Evolutionary conservation across 2,329 filamentous ascomycete genomes (phyloP).

Genomic region (Dothistroma pini): DNA sequence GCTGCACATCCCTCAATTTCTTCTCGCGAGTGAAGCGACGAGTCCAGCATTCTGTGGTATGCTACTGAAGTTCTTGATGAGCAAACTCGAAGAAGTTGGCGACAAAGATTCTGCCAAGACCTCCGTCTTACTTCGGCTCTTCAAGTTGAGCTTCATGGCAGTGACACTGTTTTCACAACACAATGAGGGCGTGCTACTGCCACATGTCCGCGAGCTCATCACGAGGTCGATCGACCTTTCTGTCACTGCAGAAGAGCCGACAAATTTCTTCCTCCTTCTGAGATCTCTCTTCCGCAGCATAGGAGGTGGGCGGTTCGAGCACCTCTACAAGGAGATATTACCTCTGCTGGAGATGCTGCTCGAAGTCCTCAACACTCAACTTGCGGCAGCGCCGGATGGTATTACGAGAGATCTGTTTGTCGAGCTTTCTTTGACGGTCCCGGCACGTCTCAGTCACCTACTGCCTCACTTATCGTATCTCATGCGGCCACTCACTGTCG

Average conservation of each 20-base stretch:
- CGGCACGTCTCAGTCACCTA: conserved; percentile 87
- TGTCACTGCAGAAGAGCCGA: conserved; percentile 91
- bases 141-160: conserved; percentile 99
- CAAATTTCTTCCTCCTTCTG: conserved; percentile 96
- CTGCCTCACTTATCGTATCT: conserved; percentile 92
- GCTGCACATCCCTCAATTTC: conserved; percentile 94
- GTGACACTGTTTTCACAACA: conserved; percentile 92
- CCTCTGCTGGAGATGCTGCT: conserved; percentile 95
- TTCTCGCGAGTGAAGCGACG: conserved; percentile 96
- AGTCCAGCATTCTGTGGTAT: conserved; percentile 97
- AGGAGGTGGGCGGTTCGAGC: conserved; percentile 93
- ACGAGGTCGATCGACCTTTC: conserved; percentile 96
- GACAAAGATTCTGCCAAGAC: conserved; percentile 89
- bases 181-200: conserved; percentile 92
- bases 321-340: conserved; percentile 96
- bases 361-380: conserved; percentile 91
- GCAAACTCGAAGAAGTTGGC: conserved; percentile 90
- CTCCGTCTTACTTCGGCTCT: conserved; percentile 85
- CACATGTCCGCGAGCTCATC: conserved; percentile 95
- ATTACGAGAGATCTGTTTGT: conserved; percentile 94
- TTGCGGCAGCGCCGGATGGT: conserved; percentile 85
- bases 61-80: conserved; percentile 96
- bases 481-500: conserved; percentile 97
- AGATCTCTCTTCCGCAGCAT: conserved; percentile 94
- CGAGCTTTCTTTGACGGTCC: conserved; percentile 92